Evolutionary conservation across 768 basidiomycete genomes (phyloP).

Genomic region (Mycena pura): DNA sequence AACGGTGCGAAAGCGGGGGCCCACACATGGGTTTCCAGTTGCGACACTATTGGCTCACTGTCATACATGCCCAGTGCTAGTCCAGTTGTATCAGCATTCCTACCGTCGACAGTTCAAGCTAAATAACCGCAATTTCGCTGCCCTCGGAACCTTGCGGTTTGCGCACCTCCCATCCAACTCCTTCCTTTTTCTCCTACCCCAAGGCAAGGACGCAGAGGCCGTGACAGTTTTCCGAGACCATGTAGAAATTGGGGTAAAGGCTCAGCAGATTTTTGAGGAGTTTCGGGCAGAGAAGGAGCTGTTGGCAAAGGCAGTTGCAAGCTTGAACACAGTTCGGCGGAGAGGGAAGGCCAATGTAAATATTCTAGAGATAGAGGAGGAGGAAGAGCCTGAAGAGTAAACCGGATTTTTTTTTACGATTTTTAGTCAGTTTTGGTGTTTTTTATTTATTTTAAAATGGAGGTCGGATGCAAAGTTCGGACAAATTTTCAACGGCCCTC

Average conservation of each 20-base stretch:
- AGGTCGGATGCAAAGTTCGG: too few relatives aligned
- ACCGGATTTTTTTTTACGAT: too few relatives aligned
- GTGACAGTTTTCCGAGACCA: not conserved
- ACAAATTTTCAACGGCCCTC: too few relatives aligned
- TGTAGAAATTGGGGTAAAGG: not conserved
- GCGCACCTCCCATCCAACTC: not conserved
- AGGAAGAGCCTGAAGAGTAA: too few relatives aligned
- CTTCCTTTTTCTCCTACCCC: not conserved
- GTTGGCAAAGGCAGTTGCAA: not conserved
- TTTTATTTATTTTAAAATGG: too few relatives aligned
- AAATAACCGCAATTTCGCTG: not conserved
- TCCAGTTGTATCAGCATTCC: not conserved
- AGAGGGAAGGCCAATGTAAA: not conserved
- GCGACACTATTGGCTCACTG: not conserved
- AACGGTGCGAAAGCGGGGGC: not conserved
- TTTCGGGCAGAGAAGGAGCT: not conserved
- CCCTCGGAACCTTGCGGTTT: not conserved
- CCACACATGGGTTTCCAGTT: not conserved
- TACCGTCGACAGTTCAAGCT: not conserved
- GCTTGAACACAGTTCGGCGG: not conserved
- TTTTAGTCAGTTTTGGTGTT: too few relatives aligned
- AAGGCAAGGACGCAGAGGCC: too few relatives aligned
- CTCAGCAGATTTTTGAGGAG: not conserved
- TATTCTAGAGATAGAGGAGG: not conserved
- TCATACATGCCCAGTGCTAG: slow-evolving; percentile 1